phyloP scores from a whole-genome alignment of 1,284 basidiomycete species.

The Cryptococcus sp. region DNA sequence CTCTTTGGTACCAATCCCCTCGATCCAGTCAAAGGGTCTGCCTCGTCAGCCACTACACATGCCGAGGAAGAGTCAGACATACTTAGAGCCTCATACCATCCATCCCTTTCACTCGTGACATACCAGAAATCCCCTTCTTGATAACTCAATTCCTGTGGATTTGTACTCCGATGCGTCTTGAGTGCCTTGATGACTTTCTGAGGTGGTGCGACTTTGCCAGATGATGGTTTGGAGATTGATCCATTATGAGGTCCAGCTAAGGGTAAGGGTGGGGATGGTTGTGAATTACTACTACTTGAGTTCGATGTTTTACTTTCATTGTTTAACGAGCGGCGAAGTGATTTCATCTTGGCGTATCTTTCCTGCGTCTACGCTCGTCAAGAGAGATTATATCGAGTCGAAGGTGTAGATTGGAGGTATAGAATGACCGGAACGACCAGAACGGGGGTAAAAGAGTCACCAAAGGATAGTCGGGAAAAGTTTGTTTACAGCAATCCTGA shows the following conservation, averaged over 20 bases:
- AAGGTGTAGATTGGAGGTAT: background rate
- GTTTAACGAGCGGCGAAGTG: constrained; percentile 74
- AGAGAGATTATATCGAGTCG: background rate
- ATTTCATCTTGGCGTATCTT: constrained; percentile 60
- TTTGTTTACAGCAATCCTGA: background rate
- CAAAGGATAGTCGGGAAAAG: background rate
- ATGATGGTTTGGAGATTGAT: constrained; percentile 60
- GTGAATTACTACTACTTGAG: constrained; percentile 14
- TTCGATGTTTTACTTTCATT: constrained; percentile 51
- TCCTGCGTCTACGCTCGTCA: too few relatives aligned
- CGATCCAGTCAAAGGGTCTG: constrained; percentile 79
- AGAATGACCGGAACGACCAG: background rate
- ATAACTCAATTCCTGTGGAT: constrained; percentile 85
- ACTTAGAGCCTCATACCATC: constrained; percentile 79
- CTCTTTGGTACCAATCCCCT: constrained; percentile 82
- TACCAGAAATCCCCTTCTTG: constrained; percentile 97
- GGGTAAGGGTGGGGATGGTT: constrained; percentile 18
- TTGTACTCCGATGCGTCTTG: constrained; percentile 62
- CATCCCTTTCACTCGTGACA: constrained; percentile 67
- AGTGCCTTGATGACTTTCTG: constrained; percentile 94
- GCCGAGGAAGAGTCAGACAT: constrained; percentile 14
- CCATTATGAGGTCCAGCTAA: constrained; percentile 46
- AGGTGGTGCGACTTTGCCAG: constrained; percentile 68
- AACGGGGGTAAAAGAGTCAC: background rate
- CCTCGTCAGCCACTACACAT: background rate